Evolutionary conservation across 1,284 basidiomycete species (phyloP), one percentile per base, ranked within the genome.

Genomic region (Pisolithus thermaeus): DNA sequence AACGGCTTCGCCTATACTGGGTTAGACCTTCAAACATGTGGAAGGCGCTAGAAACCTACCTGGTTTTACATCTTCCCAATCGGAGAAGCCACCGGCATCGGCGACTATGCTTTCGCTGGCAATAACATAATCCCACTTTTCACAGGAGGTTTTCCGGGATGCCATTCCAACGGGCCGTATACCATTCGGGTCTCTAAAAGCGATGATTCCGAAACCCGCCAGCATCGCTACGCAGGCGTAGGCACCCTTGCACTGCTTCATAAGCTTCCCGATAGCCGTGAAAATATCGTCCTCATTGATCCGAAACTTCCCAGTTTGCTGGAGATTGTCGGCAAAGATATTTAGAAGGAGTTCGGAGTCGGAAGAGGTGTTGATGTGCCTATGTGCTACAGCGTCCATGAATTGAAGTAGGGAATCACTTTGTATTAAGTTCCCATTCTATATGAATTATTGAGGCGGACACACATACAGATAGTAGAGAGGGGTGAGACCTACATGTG

Each of bases 261-360:
- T 98, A 67, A 98, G 79, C 28, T 87, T 87, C 25, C 88, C 80
- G 54, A 98, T 86, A 40, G 97, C 97, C 20, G 84, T 91, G 73
- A 99, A 99, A 62, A 99, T 97, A 73, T 99, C 97, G 66, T 99
- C 97, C 69, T 98, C 95, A 67, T 99, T 98, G 77, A 99, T 99
- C 61, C 95, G 92, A 74, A 98, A 95, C 73, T 99, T 99, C 57
- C 96, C 97, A 7, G 96, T 99, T 70, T 96, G 87, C 68, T 99
- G 96, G 23, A 99, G 83, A 65, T 97, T 95, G 77, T 98, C 85
- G 53, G 97, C 97, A 68, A 99, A 93, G 61, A 97, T 91, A 74
- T 99, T 99, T 59, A 99, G 83, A 42, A 99, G 81, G 12, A 99
- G 77, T 72, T 99, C 97, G 6, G 96, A 98, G 75, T 99, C 97